Conservation (phyloP, 768 basidiomycete genomes). For the Astraeus odoratus region DNA sequence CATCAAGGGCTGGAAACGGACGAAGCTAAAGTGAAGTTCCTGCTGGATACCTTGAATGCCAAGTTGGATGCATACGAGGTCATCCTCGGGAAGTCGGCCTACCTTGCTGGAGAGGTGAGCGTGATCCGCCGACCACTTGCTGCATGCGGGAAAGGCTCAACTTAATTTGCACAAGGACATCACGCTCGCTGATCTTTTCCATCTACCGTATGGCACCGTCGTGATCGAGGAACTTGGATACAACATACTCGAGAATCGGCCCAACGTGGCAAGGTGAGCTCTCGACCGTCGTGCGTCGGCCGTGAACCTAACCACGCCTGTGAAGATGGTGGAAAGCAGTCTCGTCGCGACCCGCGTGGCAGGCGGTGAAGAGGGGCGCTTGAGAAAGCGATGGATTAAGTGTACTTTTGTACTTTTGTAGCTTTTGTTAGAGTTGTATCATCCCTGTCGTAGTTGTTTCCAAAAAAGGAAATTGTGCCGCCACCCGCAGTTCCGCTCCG, state of each 20-base stretch:
- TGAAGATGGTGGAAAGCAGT: slow-evolving; percentile 49
- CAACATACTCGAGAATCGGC: slow-evolving; percentile 16
- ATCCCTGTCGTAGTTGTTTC: background rate
- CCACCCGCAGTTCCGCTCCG: no score
- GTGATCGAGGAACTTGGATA: slow-evolving; percentile 20
- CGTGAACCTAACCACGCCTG: background rate
- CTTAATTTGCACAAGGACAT: slow-evolving; percentile 23
- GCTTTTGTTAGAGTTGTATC: background rate
- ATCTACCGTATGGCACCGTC: slow-evolving; percentile 33
- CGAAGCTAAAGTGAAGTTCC: slow-evolving; percentile 17
- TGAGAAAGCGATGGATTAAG: background rate
- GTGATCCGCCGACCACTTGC: background rate
- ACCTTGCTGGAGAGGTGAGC: slow-evolving; percentile 51
- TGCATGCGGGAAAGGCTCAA: background rate
- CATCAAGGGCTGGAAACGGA: slow-evolving; percentile 16
- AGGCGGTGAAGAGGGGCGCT: slow-evolving; percentile 34
- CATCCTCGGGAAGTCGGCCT: slow-evolving; percentile 46
- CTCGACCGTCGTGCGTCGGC: no score
- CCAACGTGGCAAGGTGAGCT: slow-evolving; percentile 22
- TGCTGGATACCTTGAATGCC: slow-evolving; percentile 20
- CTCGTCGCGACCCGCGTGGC: slow-evolving; percentile 40
- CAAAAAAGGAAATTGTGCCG: no score
- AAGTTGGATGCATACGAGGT: slow-evolving; percentile 47
- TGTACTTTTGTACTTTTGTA: background rate
- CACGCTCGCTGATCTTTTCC: slow-evolving; percentile 40